Evolutionary conservation across 176 grass and related monocot species (phyloP).

Genomic region (Bonia amplexicaulis): DNA sequence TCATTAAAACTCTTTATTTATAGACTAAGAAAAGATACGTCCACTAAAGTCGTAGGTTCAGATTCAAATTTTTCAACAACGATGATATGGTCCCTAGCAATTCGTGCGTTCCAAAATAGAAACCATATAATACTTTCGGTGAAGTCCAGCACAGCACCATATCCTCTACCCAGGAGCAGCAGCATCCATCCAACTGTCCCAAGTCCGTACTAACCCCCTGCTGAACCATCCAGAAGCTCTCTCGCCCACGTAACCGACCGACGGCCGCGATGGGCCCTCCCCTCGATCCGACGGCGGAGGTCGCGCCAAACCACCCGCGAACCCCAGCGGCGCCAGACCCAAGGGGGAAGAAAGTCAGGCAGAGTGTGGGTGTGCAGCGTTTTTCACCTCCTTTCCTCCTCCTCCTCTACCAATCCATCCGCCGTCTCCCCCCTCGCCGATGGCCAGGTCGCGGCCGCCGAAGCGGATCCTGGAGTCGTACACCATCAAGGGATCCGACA

Average conservation of each 20-base stretch:
- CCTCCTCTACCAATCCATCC: neutral
- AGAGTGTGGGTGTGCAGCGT: neutral
- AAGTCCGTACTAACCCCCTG: neutral
- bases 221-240: neutral
- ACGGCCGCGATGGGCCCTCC: neutral
- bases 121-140: too few species aligned
- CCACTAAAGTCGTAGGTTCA: too few species aligned
- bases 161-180: neutral
- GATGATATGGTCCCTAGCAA: too few species aligned
- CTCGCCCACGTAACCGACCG: neutral
- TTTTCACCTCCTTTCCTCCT: neutral
- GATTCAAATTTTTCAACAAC: too few species aligned
- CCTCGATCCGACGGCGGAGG: neutral
- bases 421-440: constrained; percentile 1
- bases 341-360: neutral
- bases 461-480: constrained; percentile 71
- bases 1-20: too few species aligned
- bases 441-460: constrained; percentile 60
- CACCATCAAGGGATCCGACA: constrained; percentile 85
- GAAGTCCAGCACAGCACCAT: too few species aligned
- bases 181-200: neutral
- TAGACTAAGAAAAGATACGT: too few species aligned
- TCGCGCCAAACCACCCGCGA: constrained; percentile 1
- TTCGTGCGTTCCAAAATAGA: too few species aligned
- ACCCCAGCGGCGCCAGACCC: neutral